phyloP scores from a whole-genome alignment of 2,329 filamentous ascomycete genomes.

The Aspergillus fumigatiaffinis region DNA sequence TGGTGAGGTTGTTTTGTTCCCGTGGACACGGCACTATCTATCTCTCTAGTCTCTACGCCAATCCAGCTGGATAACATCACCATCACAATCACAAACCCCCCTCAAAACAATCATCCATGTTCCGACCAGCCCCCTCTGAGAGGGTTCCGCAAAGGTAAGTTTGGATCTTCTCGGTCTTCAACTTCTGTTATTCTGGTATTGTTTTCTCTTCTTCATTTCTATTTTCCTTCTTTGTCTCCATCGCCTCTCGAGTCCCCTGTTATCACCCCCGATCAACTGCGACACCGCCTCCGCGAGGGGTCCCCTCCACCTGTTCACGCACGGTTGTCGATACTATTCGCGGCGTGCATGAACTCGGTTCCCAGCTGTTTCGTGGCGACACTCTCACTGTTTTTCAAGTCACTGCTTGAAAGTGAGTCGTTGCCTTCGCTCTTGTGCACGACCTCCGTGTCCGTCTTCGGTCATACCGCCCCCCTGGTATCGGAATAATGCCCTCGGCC shows the following conservation, averaged over 20 bases:
- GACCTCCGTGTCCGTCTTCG: constrained; percentile 1
- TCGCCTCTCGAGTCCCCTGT: constrained; percentile 9
- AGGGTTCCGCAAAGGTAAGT: constrained; percentile 21
- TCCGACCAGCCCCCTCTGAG: constrained; percentile 16
- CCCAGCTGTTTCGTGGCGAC: background rate
- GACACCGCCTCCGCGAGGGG: constrained; percentile 35
- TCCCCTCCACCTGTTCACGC: constrained; percentile 15
- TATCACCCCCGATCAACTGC: constrained; percentile 23
- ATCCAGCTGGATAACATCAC: constrained; percentile 6
- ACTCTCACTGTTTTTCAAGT: constrained; percentile 2
- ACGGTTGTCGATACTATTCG: constrained; percentile 11
- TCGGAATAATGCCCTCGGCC: constrained; percentile 35
- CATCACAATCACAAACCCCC: constrained; percentile 3
- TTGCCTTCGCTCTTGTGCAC: background rate
- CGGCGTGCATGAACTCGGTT: constrained; percentile 11
- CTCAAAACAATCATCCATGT: constrained; percentile 5
- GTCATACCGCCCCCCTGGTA: constrained; percentile 15
- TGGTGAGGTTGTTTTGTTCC: constrained; percentile 5
- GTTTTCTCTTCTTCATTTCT: background rate
- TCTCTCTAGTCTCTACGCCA: background rate
- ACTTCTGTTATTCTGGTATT: background rate
- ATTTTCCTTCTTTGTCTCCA: constrained; percentile 2
- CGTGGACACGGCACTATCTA: constrained; percentile 6
- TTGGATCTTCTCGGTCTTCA: constrained; percentile 3
- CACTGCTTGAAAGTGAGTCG: background rate